A percentile compares a stretch with the other conserved stretches of the same genome.
Conservation (phyloP, 1,139 yeast genomes). For the Saccharomycopsis hybrid region DNA sequence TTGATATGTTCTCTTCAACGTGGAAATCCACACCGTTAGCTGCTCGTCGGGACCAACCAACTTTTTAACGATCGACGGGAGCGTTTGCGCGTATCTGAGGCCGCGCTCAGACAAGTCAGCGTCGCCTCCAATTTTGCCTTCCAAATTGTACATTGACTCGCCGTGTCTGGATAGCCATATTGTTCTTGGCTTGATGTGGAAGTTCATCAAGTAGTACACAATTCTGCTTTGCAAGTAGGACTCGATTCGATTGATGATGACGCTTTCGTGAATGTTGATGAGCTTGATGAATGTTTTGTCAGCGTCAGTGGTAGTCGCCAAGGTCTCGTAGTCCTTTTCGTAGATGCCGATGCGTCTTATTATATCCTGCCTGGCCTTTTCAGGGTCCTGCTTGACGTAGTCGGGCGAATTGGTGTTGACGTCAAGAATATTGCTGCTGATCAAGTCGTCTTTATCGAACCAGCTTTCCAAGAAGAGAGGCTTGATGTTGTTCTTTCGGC, state of each 20-base stretch:
- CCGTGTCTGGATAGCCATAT: slow-evolving; percentile 96
- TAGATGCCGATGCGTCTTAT: slow-evolving; percentile 66
- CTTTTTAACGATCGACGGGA: slow-evolving; percentile 70
- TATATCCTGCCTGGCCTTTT: slow-evolving; percentile 67
- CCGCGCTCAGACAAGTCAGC: slow-evolving; percentile 85
- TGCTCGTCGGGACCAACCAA: slow-evolving; percentile 70
- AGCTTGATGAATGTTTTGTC: slow-evolving; percentile 79
- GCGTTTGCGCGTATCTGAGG: slow-evolving; percentile 70
- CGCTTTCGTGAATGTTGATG: slow-evolving; percentile 81
- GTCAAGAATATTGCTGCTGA: slow-evolving; percentile 73
- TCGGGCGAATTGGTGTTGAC: slow-evolving; percentile 88
- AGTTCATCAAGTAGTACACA: slow-evolving; percentile 91
- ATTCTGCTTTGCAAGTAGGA: slow-evolving; percentile 87
- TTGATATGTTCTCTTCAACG: slow-evolving; percentile 46
- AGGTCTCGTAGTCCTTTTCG: slow-evolving; percentile 68
- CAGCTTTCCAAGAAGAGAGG: slow-evolving; percentile 91
- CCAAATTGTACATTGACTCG: slow-evolving; percentile 84
- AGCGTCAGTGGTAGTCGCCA: slow-evolving; percentile 49
- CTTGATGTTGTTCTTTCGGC: slow-evolving; percentile 64
- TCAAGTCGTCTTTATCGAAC: slow-evolving; percentile 77
- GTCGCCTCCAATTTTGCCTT: slow-evolving; percentile 96
- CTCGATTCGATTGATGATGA: slow-evolving; percentile 79
- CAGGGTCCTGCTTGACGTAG: slow-evolving; percentile 65
- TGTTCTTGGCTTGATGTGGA: slow-evolving; percentile 85
- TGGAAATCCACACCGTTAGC: slow-evolving; percentile 94